phyloP scores from a whole-genome alignment of 129 eudicot species.

The Lactuca sativa region DNA sequence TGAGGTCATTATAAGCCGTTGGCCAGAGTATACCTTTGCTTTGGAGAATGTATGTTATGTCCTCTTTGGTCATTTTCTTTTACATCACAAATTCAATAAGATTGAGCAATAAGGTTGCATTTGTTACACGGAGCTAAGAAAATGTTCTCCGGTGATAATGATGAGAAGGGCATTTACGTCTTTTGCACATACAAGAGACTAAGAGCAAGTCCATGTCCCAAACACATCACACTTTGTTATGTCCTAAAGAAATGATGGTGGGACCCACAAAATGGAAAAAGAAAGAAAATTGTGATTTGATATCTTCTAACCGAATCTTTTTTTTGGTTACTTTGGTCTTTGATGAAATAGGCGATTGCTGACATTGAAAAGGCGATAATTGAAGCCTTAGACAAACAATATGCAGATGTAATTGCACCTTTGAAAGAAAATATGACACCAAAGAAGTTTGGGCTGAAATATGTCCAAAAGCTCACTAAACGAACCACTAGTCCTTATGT shows the following conservation, averaged over 20 bases:
- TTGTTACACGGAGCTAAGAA: no score
- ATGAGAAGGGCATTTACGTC: no score
- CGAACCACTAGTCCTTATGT: constrained; percentile 48
- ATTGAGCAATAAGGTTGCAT: not conserved
- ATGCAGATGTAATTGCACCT: constrained; percentile 65
- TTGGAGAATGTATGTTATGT: constrained; percentile 82
- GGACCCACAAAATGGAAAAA: no score
- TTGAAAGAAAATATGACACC: constrained; percentile 61
- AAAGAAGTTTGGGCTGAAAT: constrained; percentile 61
- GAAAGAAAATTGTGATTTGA: not conserved
- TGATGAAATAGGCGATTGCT: constrained; percentile 57
- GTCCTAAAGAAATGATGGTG: no score
- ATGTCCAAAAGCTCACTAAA: constrained; percentile 63
- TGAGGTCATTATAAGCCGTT: constrained; percentile 72
- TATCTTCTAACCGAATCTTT: not conserved
- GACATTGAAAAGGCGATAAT: constrained; percentile 66
- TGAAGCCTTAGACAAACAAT: constrained; percentile 67
- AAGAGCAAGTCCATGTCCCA: no score
- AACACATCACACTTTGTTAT: no score
- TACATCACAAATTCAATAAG: constrained; percentile 1
- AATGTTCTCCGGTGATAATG: no score
- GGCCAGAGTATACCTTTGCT: constrained; percentile 84
- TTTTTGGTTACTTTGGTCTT: constrained; percentile 13
- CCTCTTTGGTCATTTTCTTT: not conserved
- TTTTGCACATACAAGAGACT: no score